Evolutionary conservation across 2,329 filamentous ascomycete genomes (phyloP), one percentile per base, ranked within the genome.

Genomic region (Elsinoe arachidis): DNA sequence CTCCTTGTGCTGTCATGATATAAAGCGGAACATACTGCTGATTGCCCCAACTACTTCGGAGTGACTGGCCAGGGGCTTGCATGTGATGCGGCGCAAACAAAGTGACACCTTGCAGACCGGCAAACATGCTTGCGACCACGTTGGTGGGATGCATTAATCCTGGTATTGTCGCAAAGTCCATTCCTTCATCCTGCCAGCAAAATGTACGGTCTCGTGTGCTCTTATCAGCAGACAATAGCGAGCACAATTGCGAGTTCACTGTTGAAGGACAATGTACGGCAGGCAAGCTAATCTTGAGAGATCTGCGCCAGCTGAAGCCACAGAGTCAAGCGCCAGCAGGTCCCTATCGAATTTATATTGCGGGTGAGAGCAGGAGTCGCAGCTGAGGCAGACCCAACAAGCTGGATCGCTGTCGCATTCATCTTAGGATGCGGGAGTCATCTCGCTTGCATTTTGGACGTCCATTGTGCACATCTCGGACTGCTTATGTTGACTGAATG

Each of bases 271-370:
- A 30, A 7, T 30, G 3, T 5, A 7, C 3, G 26, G 26, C 26
- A 9, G 26, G 9, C 26, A 30, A 30, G 26, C 21, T 46, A 17
- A 12, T 14, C 19, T 14, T 23, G 21, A 10, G 19, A 15, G 10
- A 46, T 23, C n/a, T 19, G 19, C 19, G 5, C 41, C 19, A 46
- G 41, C 41, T 46, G 41, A 34, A 26, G 46, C 46, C 26, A n/a
- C 46, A 21, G 34, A n/a, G 30, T 34, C 9, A 26, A 51, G 26
- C 30, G 46, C 26, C 17, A 35, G 15, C 6, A 34, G 33, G 46
- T 51, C 46, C 46, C 46, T 51, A 35, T 34, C 46, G 35, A 35
- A 30, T 34, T 51, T 35, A 51, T 51, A 51, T 51, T 51, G 26
- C 46, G 33, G 14, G 19, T 14, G 26, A 51, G 23, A 15, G 26